Evolutionary conservation across 2,329 filamentous ascomycete genomes (phyloP), one percentile per base, ranked within the genome.

Genomic region (Penicillium hordei): DNA sequence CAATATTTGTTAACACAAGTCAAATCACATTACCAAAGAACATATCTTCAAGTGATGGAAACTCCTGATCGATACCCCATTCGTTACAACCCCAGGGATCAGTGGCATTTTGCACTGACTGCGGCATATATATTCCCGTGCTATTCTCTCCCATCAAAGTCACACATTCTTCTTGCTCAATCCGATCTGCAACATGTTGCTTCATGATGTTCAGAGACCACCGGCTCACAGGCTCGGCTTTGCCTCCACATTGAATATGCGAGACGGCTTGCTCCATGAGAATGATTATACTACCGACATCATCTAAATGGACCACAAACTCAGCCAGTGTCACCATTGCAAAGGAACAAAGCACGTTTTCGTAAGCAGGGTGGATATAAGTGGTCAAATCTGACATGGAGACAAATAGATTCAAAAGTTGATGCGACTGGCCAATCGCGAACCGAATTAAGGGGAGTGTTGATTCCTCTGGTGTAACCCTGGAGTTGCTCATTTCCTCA

Each of bases 41-140:
- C 58, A 63, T 63, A 10, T 64, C 59, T 55, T 63, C 51, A 13
- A 64, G 54, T 6, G 60, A 64, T 4, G 59, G 58, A 40, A 61
- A 64, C 3, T 64, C 60, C 23, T 58, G 54, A 2, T 61, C 57
- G 15, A 57, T 27, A 23, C 34, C 29, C 62, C 56, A 58, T 8
- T 60, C 48, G 19, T 33, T 38, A 10, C 52, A 50, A 13, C 48
- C 52, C 60, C 49, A 60, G 4, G 58, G 39, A 12, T 42, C 57
- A 23, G 33, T 3, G 31, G 48, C 5, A 31, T 48, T 17, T 4
- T 54, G 38, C 3, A 27, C 2, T 9, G 51, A 10, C n/a, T 54
- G 19, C n/a, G 49, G 27, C 9, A 34, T 19, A 23, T 17, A 12
- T 4, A 29, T 19, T 1, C 17, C 40, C 7, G 19, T 23, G 8